Evolutionary conservation across 345 rosid genomes (phyloP).

Genomic region (Capsella bursapastoris): DNA sequence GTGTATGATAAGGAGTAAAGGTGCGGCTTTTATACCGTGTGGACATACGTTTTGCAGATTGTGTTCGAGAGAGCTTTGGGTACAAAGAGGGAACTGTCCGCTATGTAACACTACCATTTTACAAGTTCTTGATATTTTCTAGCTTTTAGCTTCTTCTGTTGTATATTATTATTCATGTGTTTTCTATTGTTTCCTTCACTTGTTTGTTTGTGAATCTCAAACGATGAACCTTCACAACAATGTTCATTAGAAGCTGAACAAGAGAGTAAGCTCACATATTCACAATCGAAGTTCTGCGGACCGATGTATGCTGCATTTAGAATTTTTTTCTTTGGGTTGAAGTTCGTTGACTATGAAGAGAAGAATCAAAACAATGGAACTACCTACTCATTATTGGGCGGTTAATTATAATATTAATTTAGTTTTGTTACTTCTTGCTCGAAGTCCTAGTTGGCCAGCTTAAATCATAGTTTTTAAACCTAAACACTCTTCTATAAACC

Average conservation of each 20-base stretch:
- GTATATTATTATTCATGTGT: neutral
- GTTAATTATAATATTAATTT: no score
- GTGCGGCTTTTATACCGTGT: constrained; percentile 90
- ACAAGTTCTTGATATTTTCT: constrained; percentile 84
- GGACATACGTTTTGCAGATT: constrained; percentile 89
- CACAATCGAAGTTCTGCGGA: no score
- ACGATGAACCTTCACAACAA: neutral
- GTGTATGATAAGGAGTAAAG: constrained; percentile 91
- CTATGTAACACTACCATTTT: constrained; percentile 72
- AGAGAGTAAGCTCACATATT: neutral
- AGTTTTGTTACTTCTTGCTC: no score
- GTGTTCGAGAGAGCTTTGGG: constrained; percentile 90
- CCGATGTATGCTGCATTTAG: no score
- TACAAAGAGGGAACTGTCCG: constrained; percentile 82
- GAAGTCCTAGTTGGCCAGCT: no score
- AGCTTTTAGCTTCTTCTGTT: neutral
- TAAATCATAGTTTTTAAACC: no score
- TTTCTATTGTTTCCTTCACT: neutral
- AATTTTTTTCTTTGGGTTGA: no score
- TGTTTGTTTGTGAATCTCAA: neutral
- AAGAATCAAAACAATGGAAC: no score
- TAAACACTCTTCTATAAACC: no score
- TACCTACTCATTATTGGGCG: no score
- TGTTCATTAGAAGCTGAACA: neutral
- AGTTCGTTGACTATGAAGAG: no score